These are phyloP conservation scores for Apiospora hydei DNA, from an alignment of 2,329 filamentous ascomycete genomes.

Conservation along the genomic window DNA sequence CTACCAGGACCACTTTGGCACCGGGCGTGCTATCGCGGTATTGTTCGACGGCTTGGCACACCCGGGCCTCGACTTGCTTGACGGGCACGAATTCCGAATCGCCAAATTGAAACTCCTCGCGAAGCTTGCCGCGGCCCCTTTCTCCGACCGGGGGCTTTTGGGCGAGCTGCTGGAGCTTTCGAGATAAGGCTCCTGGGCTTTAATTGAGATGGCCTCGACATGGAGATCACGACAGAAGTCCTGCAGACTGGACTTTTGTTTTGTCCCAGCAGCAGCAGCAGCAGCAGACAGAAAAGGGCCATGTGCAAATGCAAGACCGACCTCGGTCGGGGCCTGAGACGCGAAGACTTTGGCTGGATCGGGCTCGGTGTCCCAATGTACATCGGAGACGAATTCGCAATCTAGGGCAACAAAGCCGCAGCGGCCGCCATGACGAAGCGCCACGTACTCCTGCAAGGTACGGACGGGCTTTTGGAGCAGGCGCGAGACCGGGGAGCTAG, in stretches of 20 bases:
- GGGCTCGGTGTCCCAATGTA: constrained; percentile 4
- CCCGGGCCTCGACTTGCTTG: background rate
- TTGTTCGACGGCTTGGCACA: background rate
- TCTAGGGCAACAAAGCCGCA: background rate
- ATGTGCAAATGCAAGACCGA: background rate
- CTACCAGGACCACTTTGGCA: background rate
- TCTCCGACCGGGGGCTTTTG: background rate
- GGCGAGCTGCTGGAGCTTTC: background rate
- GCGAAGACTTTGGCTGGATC: constrained; percentile 12
- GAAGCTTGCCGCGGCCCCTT: constrained; percentile 2
- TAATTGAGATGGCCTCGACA: constrained; percentile 3
- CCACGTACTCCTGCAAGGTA: background rate
- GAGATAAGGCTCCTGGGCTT: constrained; percentile 5
- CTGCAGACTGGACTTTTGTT: background rate
- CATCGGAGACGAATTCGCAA: constrained; percentile 11
- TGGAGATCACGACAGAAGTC: background rate
- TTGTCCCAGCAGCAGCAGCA: background rate
- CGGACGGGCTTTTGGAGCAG: background rate
- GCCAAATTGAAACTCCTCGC: background rate
- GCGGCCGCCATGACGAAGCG: background rate
- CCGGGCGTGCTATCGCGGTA: background rate
- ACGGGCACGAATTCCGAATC: background rate
- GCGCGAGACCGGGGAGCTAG: background rate
- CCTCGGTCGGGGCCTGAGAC: constrained; percentile 10
- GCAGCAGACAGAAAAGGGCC: background rate